Evolutionary conservation across 257 asterid genomes (phyloP).

Genomic region (Solanum chiquidenum): DNA sequence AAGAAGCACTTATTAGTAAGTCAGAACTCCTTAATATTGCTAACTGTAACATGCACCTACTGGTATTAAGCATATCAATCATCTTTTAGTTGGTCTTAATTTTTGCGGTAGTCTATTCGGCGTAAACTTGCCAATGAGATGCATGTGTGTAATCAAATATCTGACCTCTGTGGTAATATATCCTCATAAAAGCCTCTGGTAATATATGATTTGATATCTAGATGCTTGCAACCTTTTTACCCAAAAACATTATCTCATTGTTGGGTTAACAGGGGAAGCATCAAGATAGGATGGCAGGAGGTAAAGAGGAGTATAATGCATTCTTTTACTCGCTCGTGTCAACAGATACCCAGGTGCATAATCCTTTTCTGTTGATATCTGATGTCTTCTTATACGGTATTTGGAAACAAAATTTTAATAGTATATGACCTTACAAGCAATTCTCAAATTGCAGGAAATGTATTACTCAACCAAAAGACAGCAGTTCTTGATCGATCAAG

Average conservation of each 20-base stretch:
- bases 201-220: neutral
- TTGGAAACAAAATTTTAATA: neutral
- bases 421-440: neutral
- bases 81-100: neutral
- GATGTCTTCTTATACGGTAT: neutral
- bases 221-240: neutral
- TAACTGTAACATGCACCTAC: neutral
- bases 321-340: constrained; percentile 98
- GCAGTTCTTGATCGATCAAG: constrained; percentile 96
- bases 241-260: neutral
- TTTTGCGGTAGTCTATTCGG: neutral
- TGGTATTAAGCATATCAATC: neutral
- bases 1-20: neutral
- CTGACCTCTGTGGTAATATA: neutral
- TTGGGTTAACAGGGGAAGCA: constrained; percentile 57
- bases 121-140: neutral
- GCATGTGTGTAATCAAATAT: neutral
- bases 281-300: constrained; percentile 93
- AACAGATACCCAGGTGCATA: constrained; percentile 79
- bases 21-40: neutral
- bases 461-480: constrained; percentile 93
- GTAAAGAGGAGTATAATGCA: constrained; percentile 96
- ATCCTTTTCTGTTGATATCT: neutral
- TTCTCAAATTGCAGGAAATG: constrained; percentile 61
- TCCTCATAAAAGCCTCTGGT: neutral